Evolutionary conservation across 371 early-diverging fungal species (phyloP).

Genomic region (Nosema muscidifuracis): DNA sequence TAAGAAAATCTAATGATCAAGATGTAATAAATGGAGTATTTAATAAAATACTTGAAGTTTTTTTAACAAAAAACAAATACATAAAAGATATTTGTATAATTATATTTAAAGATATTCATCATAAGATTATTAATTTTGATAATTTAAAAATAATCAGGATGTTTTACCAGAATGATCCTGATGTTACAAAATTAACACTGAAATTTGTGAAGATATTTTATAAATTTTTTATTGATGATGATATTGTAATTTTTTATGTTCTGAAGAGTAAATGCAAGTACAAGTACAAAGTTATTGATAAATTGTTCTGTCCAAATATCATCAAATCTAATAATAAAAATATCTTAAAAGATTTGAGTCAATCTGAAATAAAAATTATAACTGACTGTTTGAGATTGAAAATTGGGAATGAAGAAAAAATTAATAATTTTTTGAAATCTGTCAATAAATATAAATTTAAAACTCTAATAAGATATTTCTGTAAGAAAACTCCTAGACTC

Average conservation of each 20-base stretch:
- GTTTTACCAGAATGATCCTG: slow-evolving; percentile 34
- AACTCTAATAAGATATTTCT: background rate
- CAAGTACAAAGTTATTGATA: slow-evolving; percentile 4
- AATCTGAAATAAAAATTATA: too few relatives aligned
- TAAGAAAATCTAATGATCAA: background rate
- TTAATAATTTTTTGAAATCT: too few relatives aligned
- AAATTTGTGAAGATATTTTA: slow-evolving; percentile 26
- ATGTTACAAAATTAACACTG: slow-evolving; percentile 4
- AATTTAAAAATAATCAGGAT: slow-evolving; percentile 15
- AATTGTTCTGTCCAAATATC: too few relatives aligned
- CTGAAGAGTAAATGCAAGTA: slow-evolving; percentile 14
- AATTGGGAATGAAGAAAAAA: too few relatives aligned
- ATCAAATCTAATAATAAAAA: too few relatives aligned
- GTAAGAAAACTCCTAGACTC: background rate
- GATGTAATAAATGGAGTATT: slow-evolving; percentile 16
- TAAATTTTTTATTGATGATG: slow-evolving; percentile 26
- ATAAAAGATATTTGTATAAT: slow-evolving; percentile 7
- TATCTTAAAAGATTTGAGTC: too few relatives aligned
- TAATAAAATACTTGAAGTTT: slow-evolving; percentile 14
- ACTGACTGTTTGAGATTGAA: too few relatives aligned
- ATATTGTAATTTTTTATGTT: slow-evolving; percentile 17
- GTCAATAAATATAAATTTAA: too few relatives aligned
- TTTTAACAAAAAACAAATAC: slow-evolving; percentile 18
- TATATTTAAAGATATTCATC: slow-evolving; percentile 12
- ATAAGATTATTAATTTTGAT: slow-evolving; percentile 11